Evolutionary conservation across 2,329 filamentous ascomycete genomes (phyloP), one percentile per base, ranked within the genome.

Genomic region (Claviceps capensis): DNA sequence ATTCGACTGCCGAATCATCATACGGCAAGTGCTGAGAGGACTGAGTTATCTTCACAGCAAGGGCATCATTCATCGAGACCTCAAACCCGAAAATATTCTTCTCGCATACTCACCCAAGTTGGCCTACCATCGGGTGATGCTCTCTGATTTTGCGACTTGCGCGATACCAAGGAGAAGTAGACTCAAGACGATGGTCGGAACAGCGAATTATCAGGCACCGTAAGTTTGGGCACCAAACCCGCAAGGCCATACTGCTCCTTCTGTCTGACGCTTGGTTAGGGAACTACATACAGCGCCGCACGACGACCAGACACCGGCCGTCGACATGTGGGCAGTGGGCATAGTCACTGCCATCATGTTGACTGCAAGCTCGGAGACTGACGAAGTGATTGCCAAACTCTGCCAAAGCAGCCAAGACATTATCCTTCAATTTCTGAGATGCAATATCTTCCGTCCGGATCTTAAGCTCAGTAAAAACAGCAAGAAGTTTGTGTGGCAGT

Each of bases 81-180:
- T 79, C 34, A 79, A 79, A 54, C 74, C 71, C 0, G 75, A 78
- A 56, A 79, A 78, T 42, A 67, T 79, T 3, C 68, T 79, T 11
- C 65, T 77, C 52, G 70, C 70, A 0, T 69, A 68, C 14, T 73
- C 72, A 2, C 72, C 73, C 0, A 68, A 66, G 26, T 61, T 68
- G 11, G 62, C 64, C 2, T 70, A 72, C 43, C 64, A 67, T 49
- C 67, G 75, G 8, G 63, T 79, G 2, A 71, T 75, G 55, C 65
- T 79, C 11, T 72, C 75, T 0, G 76, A 79, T 54, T 73, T 79
- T 65, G 75, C 76, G 2, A 69, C 69, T 44, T 74, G 73, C 1
- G 73, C 67, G 13, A 65, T 72, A 11, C 62, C 69, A 8, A 64
- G 62, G 43, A 63, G 67, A 3, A 70, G 67, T 22, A 67, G 72